Conservation (phyloP, 352 stramenopile genomes). For the Phytophthora lateralis region DNA sequence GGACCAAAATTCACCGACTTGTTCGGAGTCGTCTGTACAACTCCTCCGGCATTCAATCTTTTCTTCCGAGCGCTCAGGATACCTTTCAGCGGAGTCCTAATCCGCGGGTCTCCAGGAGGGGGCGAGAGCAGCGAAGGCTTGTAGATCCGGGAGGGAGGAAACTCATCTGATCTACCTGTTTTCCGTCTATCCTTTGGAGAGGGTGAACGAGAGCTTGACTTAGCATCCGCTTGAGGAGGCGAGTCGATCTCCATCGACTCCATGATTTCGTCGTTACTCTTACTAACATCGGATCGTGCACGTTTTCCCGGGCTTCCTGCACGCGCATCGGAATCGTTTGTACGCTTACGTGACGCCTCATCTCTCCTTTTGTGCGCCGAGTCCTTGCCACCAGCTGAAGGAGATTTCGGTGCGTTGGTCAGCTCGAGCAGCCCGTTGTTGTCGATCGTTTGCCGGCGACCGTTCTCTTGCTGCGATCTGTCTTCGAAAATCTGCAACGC, state of each 20-base stretch:
- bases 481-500: constrained; percentile 30
- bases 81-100: constrained; percentile 67
- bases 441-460: constrained; percentile 66
- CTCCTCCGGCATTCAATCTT: constrained; percentile 13
- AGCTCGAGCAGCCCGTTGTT: constrained; percentile 54
- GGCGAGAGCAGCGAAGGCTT: constrained; percentile 30
- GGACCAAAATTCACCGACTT: constrained; percentile 89
- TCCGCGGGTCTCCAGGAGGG: constrained; percentile 21
- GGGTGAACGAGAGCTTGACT: constrained; percentile 1
- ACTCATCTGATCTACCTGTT: constrained; percentile 1
- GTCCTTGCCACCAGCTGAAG: constrained; percentile 10
- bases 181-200: constrained; percentile 4
- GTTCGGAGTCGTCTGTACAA: constrained; percentile 61
- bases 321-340: constrained; percentile 19
- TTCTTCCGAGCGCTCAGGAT: constrained; percentile 80
- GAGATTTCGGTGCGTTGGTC: constrained; percentile 23
- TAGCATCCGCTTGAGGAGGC: neutral
- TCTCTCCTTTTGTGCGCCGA: constrained; percentile 5
- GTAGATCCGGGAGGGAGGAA: constrained; percentile 7
- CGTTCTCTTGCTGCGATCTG: constrained; percentile 10
- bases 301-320: constrained; percentile 24
- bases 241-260: constrained; percentile 33
- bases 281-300: neutral
- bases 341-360: constrained; percentile 38
- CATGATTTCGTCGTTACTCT: constrained; percentile 10